Evolutionary conservation across 2,329 filamentous ascomycete genomes (phyloP).

Genomic region (Berkeleyomyces basicola): DNA sequence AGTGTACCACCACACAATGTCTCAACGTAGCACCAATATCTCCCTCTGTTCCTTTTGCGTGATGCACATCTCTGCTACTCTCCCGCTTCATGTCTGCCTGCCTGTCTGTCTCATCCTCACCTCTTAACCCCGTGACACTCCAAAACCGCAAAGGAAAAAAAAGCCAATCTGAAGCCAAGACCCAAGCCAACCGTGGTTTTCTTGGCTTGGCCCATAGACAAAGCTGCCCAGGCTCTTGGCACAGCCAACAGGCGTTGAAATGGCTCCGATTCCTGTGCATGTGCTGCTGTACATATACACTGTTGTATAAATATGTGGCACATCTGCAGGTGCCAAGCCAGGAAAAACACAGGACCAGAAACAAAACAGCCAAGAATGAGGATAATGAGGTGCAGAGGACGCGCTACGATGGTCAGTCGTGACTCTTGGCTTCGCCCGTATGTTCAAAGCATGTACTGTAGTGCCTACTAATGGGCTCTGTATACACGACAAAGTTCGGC

Average conservation of each 20-base stretch:
- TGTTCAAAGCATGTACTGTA: not conserved
- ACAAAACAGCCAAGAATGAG: not conserved
- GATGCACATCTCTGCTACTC: not conserved
- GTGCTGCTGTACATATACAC: not conserved
- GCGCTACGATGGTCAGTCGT: not conserved
- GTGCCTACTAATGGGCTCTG: too few species aligned
- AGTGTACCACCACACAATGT: not conserved
- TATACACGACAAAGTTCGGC: too few species aligned
- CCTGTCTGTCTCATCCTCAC: not conserved
- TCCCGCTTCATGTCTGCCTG: not conserved
- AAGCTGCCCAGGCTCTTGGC: not conserved
- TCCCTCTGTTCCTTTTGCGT: not conserved
- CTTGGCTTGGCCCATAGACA: not conserved
- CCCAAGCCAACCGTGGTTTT: not conserved
- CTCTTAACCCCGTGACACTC: not conserved
- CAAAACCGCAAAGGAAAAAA: not conserved
- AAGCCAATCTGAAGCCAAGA: not conserved
- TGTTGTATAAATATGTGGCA: not conserved
- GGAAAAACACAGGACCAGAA: not conserved
- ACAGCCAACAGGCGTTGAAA: not conserved
- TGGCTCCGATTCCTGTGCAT: not conserved
- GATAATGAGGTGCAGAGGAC: not conserved
- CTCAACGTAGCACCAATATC: not conserved
- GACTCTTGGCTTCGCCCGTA: not conserved
- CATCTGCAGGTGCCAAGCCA: not conserved